Evolutionary conservation across 257 asterid species (phyloP), one percentile per base, ranked within the genome.

Genomic region (Solanum bukasovii): DNA sequence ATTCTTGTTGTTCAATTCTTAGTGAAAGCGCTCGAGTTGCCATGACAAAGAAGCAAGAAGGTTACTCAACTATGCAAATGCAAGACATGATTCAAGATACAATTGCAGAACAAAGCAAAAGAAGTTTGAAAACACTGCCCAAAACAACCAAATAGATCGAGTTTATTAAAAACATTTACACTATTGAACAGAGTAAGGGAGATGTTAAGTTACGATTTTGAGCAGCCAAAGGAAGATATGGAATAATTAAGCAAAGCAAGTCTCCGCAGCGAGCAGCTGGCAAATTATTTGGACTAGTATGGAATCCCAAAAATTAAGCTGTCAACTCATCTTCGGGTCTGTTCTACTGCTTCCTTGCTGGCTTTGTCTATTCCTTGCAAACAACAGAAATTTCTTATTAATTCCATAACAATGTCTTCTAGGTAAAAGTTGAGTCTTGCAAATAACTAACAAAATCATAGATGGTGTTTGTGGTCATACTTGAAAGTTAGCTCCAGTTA

Each of bases 291-390:
- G 37, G 37, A 40, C 37, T n/a, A 6, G 84, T 25, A 42, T 13
- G 37, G 56, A 42, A 25, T 78, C 61, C 87, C 67, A 68, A 18
- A 70, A 29, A 27, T 35, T 74, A 85, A 85, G 20, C 77, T 18
- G 52, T 91, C 87, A 90, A 79, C 75, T 87, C 72, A 73, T 75
- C 92, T 89, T 90, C 87, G 25, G 67, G 46, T 49, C 89, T 16
- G 61, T 85, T 65, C 59, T 25, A 65, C 72, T 85, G 61, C 44
- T 72, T 42, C 84, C 90, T 88, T 84, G 79, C 56, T 67, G 23
- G 87, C 68, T 87, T 74, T 88, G 87, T 90, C 93, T 90, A 84
- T 33, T 82, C 91, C 93, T 91, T 91, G 86, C 93, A 88, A 88
- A 70, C 87, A 83, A 83, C 29, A 63, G 9, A 86, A 34, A 67